phyloP scores from a whole-genome alignment of 805 yeast species.

The Jamesozyma hellenica region DNA sequence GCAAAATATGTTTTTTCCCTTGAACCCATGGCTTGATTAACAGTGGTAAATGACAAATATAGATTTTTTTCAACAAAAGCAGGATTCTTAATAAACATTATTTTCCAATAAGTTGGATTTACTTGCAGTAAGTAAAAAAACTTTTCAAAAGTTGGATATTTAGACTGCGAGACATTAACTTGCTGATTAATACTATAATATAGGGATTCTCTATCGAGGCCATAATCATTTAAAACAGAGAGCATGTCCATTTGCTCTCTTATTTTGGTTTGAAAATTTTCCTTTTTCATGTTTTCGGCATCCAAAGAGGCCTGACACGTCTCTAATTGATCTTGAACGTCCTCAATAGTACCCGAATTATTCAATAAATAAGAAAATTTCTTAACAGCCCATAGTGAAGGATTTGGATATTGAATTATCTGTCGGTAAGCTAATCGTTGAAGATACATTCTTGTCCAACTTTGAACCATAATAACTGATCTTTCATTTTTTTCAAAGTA shows the following conservation, averaged over 20 bases:
- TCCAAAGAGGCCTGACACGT: conserved; percentile 58
- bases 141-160: conserved; percentile 45
- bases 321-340: conserved; percentile 62
- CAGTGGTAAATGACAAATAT: conserved; percentile 23
- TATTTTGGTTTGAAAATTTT: conserved; percentile 60
- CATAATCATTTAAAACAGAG: conserved; percentile 67
- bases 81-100: conserved; percentile 37
- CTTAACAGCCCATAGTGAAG: conserved; percentile 66
- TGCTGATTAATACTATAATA: background rate
- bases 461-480: conserved; percentile 65
- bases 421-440: conserved; percentile 67
- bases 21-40: conserved; percentile 23
- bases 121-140: conserved; percentile 77
- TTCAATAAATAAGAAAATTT: conserved; percentile 68
- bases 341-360: conserved; percentile 63
- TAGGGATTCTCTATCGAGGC: conserved; percentile 15
- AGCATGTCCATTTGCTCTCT: conserved; percentile 71
- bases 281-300: conserved; percentile 60
- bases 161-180: conserved; percentile 8
- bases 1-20: conserved; percentile 66
- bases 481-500: conserved; percentile 48
- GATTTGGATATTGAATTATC: conserved; percentile 58
- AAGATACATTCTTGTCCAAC: conserved; percentile 54
- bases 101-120: conserved; percentile 60
- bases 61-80: conserved; percentile 21